Conservation (phyloP, 352 stramenopile genomes). For the Albugo candida region DNA sequence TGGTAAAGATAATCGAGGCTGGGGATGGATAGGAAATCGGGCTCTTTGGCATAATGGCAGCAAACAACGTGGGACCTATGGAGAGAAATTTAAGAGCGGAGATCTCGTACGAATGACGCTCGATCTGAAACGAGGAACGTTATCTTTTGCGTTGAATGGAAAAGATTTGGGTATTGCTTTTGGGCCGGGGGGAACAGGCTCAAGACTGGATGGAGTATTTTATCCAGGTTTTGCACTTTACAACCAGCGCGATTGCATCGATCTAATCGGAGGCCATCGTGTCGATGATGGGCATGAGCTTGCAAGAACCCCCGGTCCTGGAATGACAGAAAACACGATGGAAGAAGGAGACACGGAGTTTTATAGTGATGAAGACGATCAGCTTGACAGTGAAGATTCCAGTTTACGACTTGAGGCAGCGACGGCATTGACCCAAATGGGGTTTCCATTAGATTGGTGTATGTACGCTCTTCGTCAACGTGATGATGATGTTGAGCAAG, state of each 20-base stretch:
- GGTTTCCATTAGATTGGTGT: slow-evolving; percentile 77
- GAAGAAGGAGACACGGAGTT: slow-evolving; percentile 31
- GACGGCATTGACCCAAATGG: slow-evolving; percentile 66
- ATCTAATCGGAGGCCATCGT: slow-evolving; percentile 65
- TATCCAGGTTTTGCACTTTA: slow-evolving; percentile 76
- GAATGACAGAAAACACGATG: slow-evolving; percentile 2
- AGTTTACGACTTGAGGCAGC: slow-evolving; percentile 75
- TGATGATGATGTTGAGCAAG: slow-evolving; percentile 65
- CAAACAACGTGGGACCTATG: slow-evolving; percentile 79
- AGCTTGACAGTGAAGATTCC: slow-evolving; percentile 21
- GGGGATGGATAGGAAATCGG: slow-evolving; percentile 82
- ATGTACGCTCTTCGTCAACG: slow-evolving; percentile 64
- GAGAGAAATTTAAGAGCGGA: slow-evolving; percentile 80
- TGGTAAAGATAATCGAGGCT: slow-evolving; percentile 82
- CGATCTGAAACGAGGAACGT: slow-evolving; percentile 57
- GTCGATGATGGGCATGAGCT: slow-evolving; percentile 36
- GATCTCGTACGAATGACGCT: slow-evolving; percentile 68
- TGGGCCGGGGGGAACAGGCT: slow-evolving; percentile 60
- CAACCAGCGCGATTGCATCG: slow-evolving; percentile 74
- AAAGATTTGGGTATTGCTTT: slow-evolving; percentile 80
- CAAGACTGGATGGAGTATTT: slow-evolving; percentile 73
- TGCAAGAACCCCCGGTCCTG: not conserved
- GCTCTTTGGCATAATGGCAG: slow-evolving; percentile 80
- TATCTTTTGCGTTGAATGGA: slow-evolving; percentile 78
- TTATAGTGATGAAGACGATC: slow-evolving; percentile 61